Percentiles rank a stretch among this genome's conserved stretches.
These are phyloP conservation scores for Ambrosiella beaveri DNA, from an alignment of 2,329 filamentous ascomycete species.

Conservation along the genomic window DNA sequence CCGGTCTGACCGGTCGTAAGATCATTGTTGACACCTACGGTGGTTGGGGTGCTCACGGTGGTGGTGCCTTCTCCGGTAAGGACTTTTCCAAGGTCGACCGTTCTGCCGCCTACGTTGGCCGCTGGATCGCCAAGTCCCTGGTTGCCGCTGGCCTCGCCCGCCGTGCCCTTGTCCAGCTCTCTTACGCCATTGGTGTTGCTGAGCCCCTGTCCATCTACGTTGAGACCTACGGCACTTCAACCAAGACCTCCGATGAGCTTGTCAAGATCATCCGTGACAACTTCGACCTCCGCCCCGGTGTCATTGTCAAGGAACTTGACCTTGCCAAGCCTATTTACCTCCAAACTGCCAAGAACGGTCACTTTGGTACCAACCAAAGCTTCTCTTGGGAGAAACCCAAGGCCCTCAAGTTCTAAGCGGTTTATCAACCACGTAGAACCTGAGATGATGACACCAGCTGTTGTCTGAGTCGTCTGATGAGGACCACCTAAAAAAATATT, in stretches of 20 bases:
- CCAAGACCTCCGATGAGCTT: slow-evolving; percentile 77
- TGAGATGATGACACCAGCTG: background rate
- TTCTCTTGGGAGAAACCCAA: slow-evolving; percentile 99
- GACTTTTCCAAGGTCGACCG: slow-evolving; percentile 99
- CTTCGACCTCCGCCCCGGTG: slow-evolving; percentile 95
- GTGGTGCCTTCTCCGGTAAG: slow-evolving; percentile 99
- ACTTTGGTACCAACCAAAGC: slow-evolving; percentile 91
- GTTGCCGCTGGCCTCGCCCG: slow-evolving; percentile 77
- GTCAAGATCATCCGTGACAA: slow-evolving; percentile 88
- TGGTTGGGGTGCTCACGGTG: slow-evolving; percentile 98
- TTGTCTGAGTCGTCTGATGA: background rate
- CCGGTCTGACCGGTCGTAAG: slow-evolving; percentile 96
- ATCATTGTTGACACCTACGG: slow-evolving; percentile 99
- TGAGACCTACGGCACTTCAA: slow-evolving; percentile 89
- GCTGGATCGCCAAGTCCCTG: slow-evolving; percentile 98
- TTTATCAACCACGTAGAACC: background rate
- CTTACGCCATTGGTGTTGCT: slow-evolving; percentile 96
- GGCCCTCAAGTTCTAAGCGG: slow-evolving; percentile 68
- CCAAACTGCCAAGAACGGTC: slow-evolving; percentile 97
- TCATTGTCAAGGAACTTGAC: slow-evolving; percentile 95
- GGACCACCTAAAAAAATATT: slow-evolving; percentile 4
- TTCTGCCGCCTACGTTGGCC: slow-evolving; percentile 88
- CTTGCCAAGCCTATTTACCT: slow-evolving; percentile 93
- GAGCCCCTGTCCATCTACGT: slow-evolving; percentile 97
- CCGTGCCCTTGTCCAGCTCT: slow-evolving; percentile 90